phyloP scores from a whole-genome alignment of 225 moss, liverwort and hornwort genomes.

The Physcomitrium patens region DNA sequence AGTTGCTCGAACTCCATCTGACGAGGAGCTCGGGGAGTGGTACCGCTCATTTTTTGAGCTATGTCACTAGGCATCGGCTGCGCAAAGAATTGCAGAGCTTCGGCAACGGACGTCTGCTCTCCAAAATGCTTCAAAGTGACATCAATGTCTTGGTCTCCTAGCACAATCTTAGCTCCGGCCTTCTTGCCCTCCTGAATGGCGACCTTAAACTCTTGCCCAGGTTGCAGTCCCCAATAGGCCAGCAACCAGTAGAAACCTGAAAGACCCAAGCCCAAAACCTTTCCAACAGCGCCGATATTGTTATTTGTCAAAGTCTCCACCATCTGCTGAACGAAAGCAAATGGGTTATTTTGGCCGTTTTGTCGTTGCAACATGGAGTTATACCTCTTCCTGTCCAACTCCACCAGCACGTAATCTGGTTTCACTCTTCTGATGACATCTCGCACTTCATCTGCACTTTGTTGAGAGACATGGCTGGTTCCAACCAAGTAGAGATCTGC shows the following conservation, averaged over 20 bases:
- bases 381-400: slow-evolving; percentile 55
- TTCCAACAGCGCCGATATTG: slow-evolving; percentile 41
- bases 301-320: slow-evolving; percentile 42
- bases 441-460: slow-evolving; percentile 57
- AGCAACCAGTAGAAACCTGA: slow-evolving; percentile 51
- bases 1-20: slow-evolving; percentile 45
- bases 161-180: slow-evolving; percentile 54
- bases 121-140: slow-evolving; percentile 49
- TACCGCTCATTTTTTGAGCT: slow-evolving; percentile 37
- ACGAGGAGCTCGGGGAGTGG: slow-evolving; percentile 15
- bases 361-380: slow-evolving; percentile 34
- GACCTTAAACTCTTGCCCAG: slow-evolving; percentile 56
- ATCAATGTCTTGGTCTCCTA: slow-evolving; percentile 67
- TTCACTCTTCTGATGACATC: slow-evolving; percentile 55
- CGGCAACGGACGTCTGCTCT: slow-evolving; percentile 46
- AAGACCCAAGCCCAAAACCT: slow-evolving; percentile 43
- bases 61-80: slow-evolving; percentile 54
- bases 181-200: slow-evolving; percentile 58
- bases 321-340: slow-evolving; percentile 53
- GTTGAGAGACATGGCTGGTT: slow-evolving; percentile 53
- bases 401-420: slow-evolving; percentile 63
- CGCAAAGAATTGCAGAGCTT: slow-evolving; percentile 43
- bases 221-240: slow-evolving; percentile 46
- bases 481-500: slow-evolving; percentile 56
- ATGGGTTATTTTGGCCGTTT: slow-evolving; percentile 27